Evolutionary conservation across 108 stramenopile genomes (phyloP).

Genomic region (Cyclotella atomus): DNA sequence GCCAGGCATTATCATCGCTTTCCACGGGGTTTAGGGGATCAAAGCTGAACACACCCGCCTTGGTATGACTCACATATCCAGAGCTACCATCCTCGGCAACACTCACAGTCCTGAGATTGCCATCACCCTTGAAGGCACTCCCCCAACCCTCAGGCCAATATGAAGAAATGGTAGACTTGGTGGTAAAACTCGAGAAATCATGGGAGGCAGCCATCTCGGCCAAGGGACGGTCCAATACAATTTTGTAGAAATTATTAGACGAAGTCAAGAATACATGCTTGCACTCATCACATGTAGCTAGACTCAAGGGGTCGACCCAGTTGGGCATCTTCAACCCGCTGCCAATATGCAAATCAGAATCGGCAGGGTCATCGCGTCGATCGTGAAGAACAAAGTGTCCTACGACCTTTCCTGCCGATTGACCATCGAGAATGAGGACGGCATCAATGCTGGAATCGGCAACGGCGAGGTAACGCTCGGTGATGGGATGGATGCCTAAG

Average conservation of each 20-base stretch:
- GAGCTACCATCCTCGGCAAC: conserved; percentile 35
- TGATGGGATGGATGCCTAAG: conserved; percentile 43
- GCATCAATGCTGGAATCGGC: conserved; percentile 50
- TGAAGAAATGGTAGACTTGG: conserved; percentile 20
- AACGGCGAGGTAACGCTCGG: conserved; percentile 40
- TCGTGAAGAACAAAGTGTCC: conserved; percentile 44
- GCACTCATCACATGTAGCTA: conserved; percentile 39
- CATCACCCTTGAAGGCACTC: conserved; percentile 18
- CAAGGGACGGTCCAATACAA: conserved; percentile 27
- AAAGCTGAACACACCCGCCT: conserved; percentile 37
- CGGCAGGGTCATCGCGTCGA: conserved; percentile 15
- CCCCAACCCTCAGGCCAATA: conserved; percentile 35
- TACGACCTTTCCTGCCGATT: conserved; percentile 42
- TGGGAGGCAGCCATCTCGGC: conserved; percentile 35
- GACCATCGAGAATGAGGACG: conserved; percentile 42
- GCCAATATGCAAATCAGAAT: conserved; percentile 26
- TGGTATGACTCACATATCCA: conserved; percentile 37
- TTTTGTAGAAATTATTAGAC: conserved; percentile 19
- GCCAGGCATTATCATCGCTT: conserved; percentile 11
- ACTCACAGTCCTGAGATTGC: conserved; percentile 24
- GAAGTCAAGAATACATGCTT: conserved; percentile 32
- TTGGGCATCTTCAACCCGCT: not conserved
- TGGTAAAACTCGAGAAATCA: conserved; percentile 31
- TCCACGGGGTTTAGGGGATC: conserved; percentile 37
- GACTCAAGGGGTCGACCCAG: conserved; percentile 40